Evolutionary conservation across 306 rosid genomes (phyloP).

Genomic region (Canavalia ensiformis): DNA sequence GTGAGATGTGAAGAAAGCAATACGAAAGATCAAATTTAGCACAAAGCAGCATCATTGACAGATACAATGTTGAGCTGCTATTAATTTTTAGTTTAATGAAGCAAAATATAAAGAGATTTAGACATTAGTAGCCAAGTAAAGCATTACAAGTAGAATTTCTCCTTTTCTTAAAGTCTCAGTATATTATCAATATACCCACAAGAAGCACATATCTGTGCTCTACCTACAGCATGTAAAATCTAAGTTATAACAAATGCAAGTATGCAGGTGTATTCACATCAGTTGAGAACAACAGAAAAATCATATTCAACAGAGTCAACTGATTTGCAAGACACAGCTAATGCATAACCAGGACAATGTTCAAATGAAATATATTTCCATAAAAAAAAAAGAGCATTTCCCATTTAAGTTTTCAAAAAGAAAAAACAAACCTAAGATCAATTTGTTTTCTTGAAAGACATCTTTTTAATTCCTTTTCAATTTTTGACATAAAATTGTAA

Average conservation of each 20-base stretch:
- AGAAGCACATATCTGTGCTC: constrained; percentile 17
- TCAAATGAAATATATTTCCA: not conserved
- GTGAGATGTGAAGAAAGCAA: constrained; percentile 23
- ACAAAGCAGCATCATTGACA: constrained; percentile 14
- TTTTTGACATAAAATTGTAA: constrained; percentile 13
- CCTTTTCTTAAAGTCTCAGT: constrained; percentile 16
- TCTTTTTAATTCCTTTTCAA: not conserved
- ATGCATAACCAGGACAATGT: not conserved
- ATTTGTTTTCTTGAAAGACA: constrained; percentile 4
- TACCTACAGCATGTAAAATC: not conserved
- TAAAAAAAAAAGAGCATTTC: not conserved
- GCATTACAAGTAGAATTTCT: constrained; percentile 34
- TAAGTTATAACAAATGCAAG: constrained; percentile 8
- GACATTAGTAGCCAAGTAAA: constrained; percentile 12
- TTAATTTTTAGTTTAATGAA: constrained; percentile 22
- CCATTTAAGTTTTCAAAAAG: not conserved
- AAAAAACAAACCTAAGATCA: constrained; percentile 2
- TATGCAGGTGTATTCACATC: constrained; percentile 8
- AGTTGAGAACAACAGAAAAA: not conserved
- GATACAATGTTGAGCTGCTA: constrained; percentile 4
- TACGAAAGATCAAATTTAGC: constrained; percentile 28
- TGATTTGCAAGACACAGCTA: constrained; percentile 27
- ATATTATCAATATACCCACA: not conserved
- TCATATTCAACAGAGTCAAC: not conserved
- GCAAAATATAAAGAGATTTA: not conserved